phyloP scores from a whole-genome alignment of 139 green algal species.

The Chlorella sp. region DNA sequence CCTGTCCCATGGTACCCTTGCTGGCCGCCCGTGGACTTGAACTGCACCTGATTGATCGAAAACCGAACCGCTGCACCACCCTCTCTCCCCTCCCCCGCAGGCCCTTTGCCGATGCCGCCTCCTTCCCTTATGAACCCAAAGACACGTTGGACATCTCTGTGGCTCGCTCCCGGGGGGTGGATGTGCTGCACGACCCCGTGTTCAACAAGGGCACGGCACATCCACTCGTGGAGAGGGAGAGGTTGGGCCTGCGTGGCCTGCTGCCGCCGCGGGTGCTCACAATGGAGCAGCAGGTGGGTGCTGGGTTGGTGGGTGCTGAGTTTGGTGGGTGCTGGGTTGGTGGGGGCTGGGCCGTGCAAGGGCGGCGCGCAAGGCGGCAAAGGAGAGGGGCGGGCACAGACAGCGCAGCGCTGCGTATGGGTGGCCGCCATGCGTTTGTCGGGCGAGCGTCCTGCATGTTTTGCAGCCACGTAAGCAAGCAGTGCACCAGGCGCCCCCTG shows the following conservation, averaged over 20 bases:
- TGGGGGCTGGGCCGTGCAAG: background rate
- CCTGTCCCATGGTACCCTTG: too few species aligned
- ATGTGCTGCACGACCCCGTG: slow-evolving; percentile 48
- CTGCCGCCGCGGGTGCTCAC: slow-evolving; percentile 75
- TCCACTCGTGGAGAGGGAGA: slow-evolving; percentile 80
- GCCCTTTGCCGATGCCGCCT: slow-evolving; percentile 14
- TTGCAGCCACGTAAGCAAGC: too few species aligned
- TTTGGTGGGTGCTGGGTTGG: background rate
- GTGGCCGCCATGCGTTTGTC: too few species aligned
- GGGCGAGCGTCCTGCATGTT: too few species aligned
- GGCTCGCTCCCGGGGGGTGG: slow-evolving; percentile 19
- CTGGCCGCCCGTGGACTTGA: too few species aligned
- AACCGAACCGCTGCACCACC: background rate
- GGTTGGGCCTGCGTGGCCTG: slow-evolving; percentile 88
- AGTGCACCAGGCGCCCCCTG: too few species aligned
- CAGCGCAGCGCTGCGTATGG: too few species aligned
- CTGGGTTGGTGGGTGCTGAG: background rate
- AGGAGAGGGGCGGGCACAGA: too few species aligned
- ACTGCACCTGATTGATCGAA: too few species aligned
- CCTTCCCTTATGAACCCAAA: slow-evolving; percentile 37
- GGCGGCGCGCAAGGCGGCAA: background rate
- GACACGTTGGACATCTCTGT: slow-evolving; percentile 38
- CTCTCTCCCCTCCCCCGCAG: background rate
- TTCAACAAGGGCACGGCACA: slow-evolving; percentile 86
- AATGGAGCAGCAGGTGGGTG: slow-evolving; percentile 69